A percentile compares a stretch with the other conserved stretches of the same genome.
phyloP scores from a whole-genome alignment of 1,139 yeast species.

The Kodamaea ohmeri region DNA sequence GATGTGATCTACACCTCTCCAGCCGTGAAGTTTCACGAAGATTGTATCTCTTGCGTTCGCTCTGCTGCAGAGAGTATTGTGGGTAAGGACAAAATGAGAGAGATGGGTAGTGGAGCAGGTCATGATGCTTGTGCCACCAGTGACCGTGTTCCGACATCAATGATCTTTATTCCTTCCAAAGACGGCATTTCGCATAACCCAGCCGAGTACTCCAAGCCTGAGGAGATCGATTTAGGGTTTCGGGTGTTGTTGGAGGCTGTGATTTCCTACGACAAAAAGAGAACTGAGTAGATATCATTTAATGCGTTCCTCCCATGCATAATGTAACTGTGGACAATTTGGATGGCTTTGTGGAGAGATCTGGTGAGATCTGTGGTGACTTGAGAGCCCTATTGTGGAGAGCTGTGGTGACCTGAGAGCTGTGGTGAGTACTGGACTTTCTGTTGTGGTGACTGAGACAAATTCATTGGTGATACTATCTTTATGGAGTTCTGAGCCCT shows the following conservation, averaged over 20 bases:
- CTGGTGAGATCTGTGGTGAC: too few species aligned
- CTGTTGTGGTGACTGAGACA: too few species aligned
- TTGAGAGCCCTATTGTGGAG: too few species aligned
- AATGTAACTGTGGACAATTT: neutral
- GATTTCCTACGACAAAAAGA: slow-evolving; percentile 45
- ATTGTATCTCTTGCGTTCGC: slow-evolving; percentile 49
- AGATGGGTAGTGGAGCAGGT: slow-evolving; percentile 67
- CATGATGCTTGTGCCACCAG: slow-evolving; percentile 68
- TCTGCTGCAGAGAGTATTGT: slow-evolving; percentile 50
- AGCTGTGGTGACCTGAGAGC: too few species aligned
- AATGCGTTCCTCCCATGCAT: too few species aligned
- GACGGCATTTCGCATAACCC: slow-evolving; percentile 74
- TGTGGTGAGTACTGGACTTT: too few species aligned
- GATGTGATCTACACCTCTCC: slow-evolving; percentile 45
- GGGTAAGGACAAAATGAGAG: slow-evolving; percentile 40
- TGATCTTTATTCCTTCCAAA: slow-evolving; percentile 70
- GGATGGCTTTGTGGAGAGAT: too few species aligned
- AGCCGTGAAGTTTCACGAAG: slow-evolving; percentile 56
- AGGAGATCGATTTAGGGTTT: slow-evolving; percentile 59
- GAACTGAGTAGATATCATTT: slow-evolving; percentile 4
- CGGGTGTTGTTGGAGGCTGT: slow-evolving; percentile 58
- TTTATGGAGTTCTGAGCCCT: too few species aligned
- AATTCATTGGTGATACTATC: too few species aligned
- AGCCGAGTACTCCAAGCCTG: slow-evolving; percentile 61
- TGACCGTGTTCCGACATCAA: slow-evolving; percentile 60